Evolutionary conservation across 257 asterid genomes (phyloP), one percentile per base, ranked within the genome.

Genomic region (Primulina huaijiensis): DNA sequence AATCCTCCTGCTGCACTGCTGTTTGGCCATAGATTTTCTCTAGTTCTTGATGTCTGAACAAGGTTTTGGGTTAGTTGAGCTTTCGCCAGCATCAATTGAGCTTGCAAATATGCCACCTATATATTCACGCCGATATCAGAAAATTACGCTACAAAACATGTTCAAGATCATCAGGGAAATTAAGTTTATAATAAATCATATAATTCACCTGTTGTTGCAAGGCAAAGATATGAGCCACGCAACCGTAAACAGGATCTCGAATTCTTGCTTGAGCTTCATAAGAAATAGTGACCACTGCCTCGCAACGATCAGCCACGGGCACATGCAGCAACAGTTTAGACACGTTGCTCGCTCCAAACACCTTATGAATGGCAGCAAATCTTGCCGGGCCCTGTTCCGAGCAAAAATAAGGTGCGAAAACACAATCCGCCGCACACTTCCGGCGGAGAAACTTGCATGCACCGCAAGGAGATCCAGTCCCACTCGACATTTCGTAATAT

Each of bases 391-490:
- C 97, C n/a, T 88, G 96, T 21, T 92, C 98, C 8, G 97, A 82
- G 83, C 92, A 81, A 56, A 92, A 92, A 12, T 92, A 87, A 0
- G 98, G 98, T 5, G 97, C 95, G 63, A 90, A 92, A 0, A 92
- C 72, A 69, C 98, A 92, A 8, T 90, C 91, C 0, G 86, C 79
- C 4, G 91, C 89, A 56, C 98, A 92, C 38, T 90, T 92, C 23
- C 98, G 81, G 60, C 98, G 84, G 35, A 92, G 85, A 33, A 92
- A 92, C 81, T 92, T 92, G 87, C 98, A 92, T 62, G 98, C 98
- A 20, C 98, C 98, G 80, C 98, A 92, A n/a, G 98, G 98, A 0
- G 97, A 86, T 0, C 96, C 89, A 7, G 73, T 67, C 20, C 86
- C 84, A 38, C 78, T 74, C 3, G 88, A 84, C 83, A 84, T 76